phyloP scores from a whole-genome alignment of 805 yeast species.

The Nakazawaea ambrosiae region DNA sequence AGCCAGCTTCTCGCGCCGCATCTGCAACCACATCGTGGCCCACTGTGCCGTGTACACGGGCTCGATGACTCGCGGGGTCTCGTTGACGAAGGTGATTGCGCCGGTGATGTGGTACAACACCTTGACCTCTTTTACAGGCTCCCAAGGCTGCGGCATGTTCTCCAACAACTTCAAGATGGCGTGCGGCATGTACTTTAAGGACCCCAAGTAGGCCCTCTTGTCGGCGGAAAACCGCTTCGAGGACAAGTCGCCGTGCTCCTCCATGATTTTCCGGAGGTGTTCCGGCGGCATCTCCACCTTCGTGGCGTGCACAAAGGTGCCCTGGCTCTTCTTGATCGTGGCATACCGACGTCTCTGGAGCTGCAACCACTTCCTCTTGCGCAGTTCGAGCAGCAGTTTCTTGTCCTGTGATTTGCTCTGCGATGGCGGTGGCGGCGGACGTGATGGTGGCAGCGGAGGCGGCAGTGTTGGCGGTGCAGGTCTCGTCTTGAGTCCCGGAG shows the following conservation, averaged over 20 bases:
- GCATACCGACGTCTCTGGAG: conserved; percentile 51
- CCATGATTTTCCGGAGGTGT: conserved; percentile 78
- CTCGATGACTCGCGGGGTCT: conserved; percentile 83
- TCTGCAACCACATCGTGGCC: conserved; percentile 88
- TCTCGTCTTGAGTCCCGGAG: not conserved
- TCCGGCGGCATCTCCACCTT: conserved; percentile 90
- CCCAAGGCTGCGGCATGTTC: conserved; percentile 99
- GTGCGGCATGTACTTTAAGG: conserved; percentile 93
- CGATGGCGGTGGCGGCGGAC: conserved; percentile 21
- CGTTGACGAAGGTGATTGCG: conserved; percentile 93
- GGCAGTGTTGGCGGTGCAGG: conserved; percentile 18
- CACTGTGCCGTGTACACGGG: conserved; percentile 92
- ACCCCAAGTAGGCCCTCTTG: conserved; percentile 81
- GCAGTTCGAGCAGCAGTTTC: conserved; percentile 22
- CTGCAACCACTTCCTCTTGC: conserved; percentile 1
- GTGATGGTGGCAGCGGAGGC: conserved; percentile 23
- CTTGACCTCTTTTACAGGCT: conserved; percentile 71
- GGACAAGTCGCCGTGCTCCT: conserved; percentile 80
- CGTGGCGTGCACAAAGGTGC: conserved; percentile 47
- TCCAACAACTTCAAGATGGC: conserved; percentile 84
- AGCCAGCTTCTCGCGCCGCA: conserved; percentile 93
- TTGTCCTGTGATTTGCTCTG: conserved; percentile 10
- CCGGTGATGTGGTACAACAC: conserved; percentile 90
- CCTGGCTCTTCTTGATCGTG: conserved; percentile 23
- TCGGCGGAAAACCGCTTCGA: conserved; percentile 74